Evolutionary conservation across 495 filamentous ascomycete species (phyloP), one percentile per base, ranked within the genome.

Genomic region (Neurospora africana): DNA sequence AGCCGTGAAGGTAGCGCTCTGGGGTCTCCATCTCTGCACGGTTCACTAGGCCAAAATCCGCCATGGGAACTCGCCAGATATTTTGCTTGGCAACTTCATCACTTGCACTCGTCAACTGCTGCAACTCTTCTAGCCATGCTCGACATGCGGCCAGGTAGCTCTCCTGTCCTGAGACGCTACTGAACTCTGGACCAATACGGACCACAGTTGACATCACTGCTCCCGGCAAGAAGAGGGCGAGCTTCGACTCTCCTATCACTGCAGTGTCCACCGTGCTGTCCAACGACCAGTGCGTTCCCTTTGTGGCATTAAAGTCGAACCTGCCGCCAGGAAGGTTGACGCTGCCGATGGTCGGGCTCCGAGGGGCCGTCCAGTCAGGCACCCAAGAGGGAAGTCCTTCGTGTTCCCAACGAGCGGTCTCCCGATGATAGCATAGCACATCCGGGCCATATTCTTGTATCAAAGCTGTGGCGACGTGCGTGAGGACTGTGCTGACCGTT

Each of bases 401-500:
- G 40, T 58, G 4, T 30, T 10, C 5, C 47, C 47, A 58, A 15
- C 23, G 11, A 15, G 2, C 23, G 4, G 11, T 30, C 23, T 15
- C 47, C 47, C 47, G 72, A 15, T 68, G 71, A 41, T 44, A 69
- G 41, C 53, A 69, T 17, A 75, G 37, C 2, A 73, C 44, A 21
- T 73, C 40, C 5, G 69, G 74, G 4, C 74, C 74, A 15, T 69
- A 41, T 4, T 71, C 21, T 44, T 71, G 37, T 10, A 75, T 40
- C 2, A 75, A 17, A 4, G 33, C 37, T 81, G 91, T 90, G 75
- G 88, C 91, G 38, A 89, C 80, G 1, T 80, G 82, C 71, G 81
- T 87, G 72, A 91, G 86, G 82, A 92, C 85, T 65, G 87, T 86
- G 71, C 78, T 76, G n/a, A 75, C 5, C 7, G 68, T 73, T 30